Conservation (phyloP, 768 basidiomycete genomes). For the Macrolepiota albuminosa region DNA sequence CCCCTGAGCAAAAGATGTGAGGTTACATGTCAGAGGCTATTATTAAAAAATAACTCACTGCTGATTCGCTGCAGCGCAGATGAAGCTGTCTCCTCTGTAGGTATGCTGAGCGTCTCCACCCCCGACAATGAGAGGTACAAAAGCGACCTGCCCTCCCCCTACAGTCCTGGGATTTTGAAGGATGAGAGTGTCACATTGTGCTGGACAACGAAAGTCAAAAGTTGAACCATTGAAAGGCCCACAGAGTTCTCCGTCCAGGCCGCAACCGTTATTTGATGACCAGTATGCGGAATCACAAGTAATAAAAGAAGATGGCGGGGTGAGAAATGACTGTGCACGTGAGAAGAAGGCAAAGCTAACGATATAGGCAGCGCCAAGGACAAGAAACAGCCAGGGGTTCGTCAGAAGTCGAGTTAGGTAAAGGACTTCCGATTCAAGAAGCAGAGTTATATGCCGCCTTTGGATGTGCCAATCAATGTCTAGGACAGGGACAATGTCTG, state of each 20-base stretch:
- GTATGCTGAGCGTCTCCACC: slow-evolving; percentile 70
- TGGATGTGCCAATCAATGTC: slow-evolving; percentile 40
- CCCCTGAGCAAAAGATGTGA: slow-evolving; percentile 40
- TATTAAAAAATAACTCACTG: slow-evolving; percentile 44
- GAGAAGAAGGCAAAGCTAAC: slow-evolving; percentile 69
- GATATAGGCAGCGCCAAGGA: slow-evolving; percentile 60
- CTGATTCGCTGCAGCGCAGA: slow-evolving; percentile 82
- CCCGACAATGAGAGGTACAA: slow-evolving; percentile 77
- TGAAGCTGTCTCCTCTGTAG: slow-evolving; percentile 81
- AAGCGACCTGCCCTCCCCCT: slow-evolving; percentile 60
- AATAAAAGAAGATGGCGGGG: slow-evolving; percentile 57
- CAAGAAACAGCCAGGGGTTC: slow-evolving; percentile 46
- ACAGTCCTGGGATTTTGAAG: slow-evolving; percentile 73
- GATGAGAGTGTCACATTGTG: slow-evolving; percentile 57
- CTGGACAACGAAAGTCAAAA: slow-evolving; percentile 79
- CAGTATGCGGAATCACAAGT: slow-evolving; percentile 71
- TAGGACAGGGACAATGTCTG: slow-evolving; percentile 54
- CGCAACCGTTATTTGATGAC: slow-evolving; percentile 65
- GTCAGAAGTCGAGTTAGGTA: slow-evolving; percentile 49
- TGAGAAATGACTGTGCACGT: slow-evolving; percentile 68
- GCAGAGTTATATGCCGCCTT: slow-evolving; percentile 30
- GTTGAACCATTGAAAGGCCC: slow-evolving; percentile 55
- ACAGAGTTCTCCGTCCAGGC: slow-evolving; percentile 63
- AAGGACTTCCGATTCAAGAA: slow-evolving; percentile 53
- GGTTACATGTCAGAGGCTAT: slow-evolving; percentile 3